phyloP scores from a whole-genome alignment of 129 eudicot genomes.

The Daucus carota region DH1_v3.0 NC_030387.2:3747501-3748000 shows the following conservation, averaged over 20 bases:
- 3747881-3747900: not conserved
- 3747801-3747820: conserved; percentile 13
- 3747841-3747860: not conserved
- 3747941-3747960: conserved; percentile 84
- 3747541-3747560: not conserved
- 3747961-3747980: conserved; percentile 98
- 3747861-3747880: not conserved
- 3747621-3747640: conserved; percentile 71
- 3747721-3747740: conserved; percentile 92
- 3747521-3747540: not conserved
- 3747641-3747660: conserved; percentile 57
- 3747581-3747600: conserved; percentile 85
- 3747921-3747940: conserved; percentile 99
- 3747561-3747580: not conserved
- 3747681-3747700: conserved; percentile 93
- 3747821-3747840: not conserved
- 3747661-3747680: conserved; percentile 84
- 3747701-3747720: conserved; percentile 74
- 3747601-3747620: conserved; percentile 82
- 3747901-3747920: conserved; percentile 79
- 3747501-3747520: not conserved
- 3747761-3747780: conserved; percentile 97
- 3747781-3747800: conserved; percentile 75
- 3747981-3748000: conserved; percentile 88
- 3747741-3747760: conserved; percentile 92